Base-by-base conservation (phyloP, 345 rosid species). In the Gynandropsis gynandra region DNA sequence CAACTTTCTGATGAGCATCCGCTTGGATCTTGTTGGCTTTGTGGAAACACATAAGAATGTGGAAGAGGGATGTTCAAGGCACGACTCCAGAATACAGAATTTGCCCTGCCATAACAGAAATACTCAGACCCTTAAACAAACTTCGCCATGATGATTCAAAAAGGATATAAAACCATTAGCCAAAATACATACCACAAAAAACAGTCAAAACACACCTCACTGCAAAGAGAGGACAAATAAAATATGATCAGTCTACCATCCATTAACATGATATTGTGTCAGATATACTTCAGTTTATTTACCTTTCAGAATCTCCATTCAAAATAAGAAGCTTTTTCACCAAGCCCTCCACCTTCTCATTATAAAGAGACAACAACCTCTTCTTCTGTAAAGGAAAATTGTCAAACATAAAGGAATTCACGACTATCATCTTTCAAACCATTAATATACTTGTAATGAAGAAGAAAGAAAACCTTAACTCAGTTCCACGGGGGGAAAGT, bases 11-110 rank as follows among this genome's bases (percentile, higher is more conserved):
- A 58, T 4, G 62, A 43, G 42, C 56, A 39, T 17, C 31, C 68
- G 8, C 19, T 59, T 45, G 39, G 55, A 40, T 65, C 71, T 56
- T 76, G 80, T 59, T 66, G 69, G 64, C 52, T 63, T 71, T 71
- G 75, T 17, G 95, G 97, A 72, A 90, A 90, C 37, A 90, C 92
- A 17, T 76, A 90, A 56, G 87, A 80, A 47, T 44, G 87, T 5
- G 95, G 98, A 66, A 90, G 74, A 62, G 98, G 98, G 63, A 86
- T 78, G 74, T 81, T 90, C 77, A 90, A 65, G 41, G 96, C 96
- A 66, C 96, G 96, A 60, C 79, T 74, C 98, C 98, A 90, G 63
- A 90, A 90, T 56, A 90, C 64, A 57, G 98, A 90, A 76, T 86
- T 86, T 14, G 87, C 98, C 98, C 96, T 90, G 62, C 50, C 47